Conservation (phyloP, 257 asterid species). For the Primulina eburnea region DNA sequence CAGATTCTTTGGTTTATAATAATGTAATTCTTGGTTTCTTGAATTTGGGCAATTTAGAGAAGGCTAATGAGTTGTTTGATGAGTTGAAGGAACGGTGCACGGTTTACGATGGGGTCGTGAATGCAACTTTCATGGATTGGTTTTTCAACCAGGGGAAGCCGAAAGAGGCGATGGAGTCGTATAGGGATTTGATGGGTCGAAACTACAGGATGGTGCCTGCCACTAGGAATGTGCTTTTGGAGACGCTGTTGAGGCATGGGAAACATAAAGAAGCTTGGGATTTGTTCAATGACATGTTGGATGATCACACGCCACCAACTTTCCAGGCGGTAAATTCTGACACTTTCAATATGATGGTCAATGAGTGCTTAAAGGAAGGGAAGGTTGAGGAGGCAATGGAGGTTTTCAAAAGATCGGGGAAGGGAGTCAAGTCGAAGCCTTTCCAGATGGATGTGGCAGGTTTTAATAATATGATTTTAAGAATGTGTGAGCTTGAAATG, state of each 20-base stretch:
- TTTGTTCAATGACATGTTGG: slow-evolving; percentile 74
- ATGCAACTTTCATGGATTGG: slow-evolving; percentile 90
- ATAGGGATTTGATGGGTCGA: slow-evolving; percentile 58
- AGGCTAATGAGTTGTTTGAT: slow-evolving; percentile 71
- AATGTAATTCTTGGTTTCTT: slow-evolving; percentile 78
- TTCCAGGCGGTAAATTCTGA: slow-evolving; percentile 86
- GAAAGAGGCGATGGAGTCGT: slow-evolving; percentile 85
- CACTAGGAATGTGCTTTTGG: slow-evolving; percentile 66
- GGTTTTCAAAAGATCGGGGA: slow-evolving; percentile 72
- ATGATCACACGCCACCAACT: slow-evolving; percentile 86
- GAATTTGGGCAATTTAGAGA: slow-evolving; percentile 59
- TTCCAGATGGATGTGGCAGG: slow-evolving; percentile 86
- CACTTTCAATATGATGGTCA: slow-evolving; percentile 70
- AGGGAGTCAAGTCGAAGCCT: slow-evolving; percentile 69
- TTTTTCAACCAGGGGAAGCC: slow-evolving; percentile 69
- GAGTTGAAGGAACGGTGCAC: slow-evolving; percentile 85
- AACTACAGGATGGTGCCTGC: slow-evolving; percentile 74
- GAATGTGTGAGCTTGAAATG: slow-evolving; percentile 73
- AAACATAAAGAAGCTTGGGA: slow-evolving; percentile 74
- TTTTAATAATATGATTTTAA: slow-evolving; percentile 65
- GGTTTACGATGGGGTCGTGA: slow-evolving; percentile 80
- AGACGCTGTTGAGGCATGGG: slow-evolving; percentile 70
- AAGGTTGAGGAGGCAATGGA: slow-evolving; percentile 68
- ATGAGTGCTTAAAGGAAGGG: slow-evolving; percentile 72
- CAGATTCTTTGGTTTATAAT: slow-evolving; percentile 82